Base-by-base conservation (phyloP, 169 alveolate species). In the Plasmodium reichenowi region DNA sequence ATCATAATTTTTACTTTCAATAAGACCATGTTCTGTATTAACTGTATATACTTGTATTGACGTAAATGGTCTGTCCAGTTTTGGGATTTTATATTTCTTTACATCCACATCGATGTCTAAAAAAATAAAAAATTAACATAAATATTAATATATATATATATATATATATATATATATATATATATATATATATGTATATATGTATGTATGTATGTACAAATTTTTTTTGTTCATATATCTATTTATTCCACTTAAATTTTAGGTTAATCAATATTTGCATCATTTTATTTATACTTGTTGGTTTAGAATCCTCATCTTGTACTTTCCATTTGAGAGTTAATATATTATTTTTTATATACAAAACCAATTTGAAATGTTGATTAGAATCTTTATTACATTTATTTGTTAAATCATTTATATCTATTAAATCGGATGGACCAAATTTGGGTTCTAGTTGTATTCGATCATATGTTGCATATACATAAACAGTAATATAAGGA, bases 11-110 rank as follows among this genome's bases (percentile, higher is more conserved):
- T 76, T 76, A 12, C 56, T 76, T 67, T 76, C 88, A 38, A 76
- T 63, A 0, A 63, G 0, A 2, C 17, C 22, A 15, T 15, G 5
- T 56, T 56, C 6, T 52, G n/a, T 5, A 12, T 56, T 12, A 8
- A 60, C 88, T 13, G 54, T 63, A n/a, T 76, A 48, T 24, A 76
- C 88, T 56, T 63, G 88, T 76, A 76, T 76, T 43, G 88, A 47
- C 22, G 78, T 76, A 29, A 76, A 63, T 38, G 88, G 88, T 1
- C 68, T n/a, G 1, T 76, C 88, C 20, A 76, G 24, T 58, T 48
- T 24, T 9, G 88, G 88, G 12, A 76, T 1, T 15, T 48, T 64
- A 59, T 13, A 76, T 43, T 43, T 76, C 32, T 72, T 67, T 17
- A 63, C 56, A 29, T 76, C 88, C 38, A 15, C 75, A 26, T 63